Base-by-base conservation (phyloP, 192 early-diverging fungal species). In the Diversispora eburnea region DNA sequence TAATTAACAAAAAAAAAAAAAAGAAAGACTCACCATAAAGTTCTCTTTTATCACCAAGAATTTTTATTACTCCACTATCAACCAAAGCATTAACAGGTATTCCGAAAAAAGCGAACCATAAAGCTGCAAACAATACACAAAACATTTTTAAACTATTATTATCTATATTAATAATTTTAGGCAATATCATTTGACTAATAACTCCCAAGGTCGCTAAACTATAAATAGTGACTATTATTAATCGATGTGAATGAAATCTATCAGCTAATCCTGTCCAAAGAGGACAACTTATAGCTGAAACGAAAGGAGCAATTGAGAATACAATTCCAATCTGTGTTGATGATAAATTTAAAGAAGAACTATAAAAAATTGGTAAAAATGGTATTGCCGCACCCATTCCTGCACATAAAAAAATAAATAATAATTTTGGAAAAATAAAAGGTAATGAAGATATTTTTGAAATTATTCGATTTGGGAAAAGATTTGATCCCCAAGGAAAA, bases 91-190 rank as follows among this genome's bases (percentile, higher is more conserved):
- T 73, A 7, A 83, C 82, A 3, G 82, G 82, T 3, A 83, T 74
- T 8, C 82, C 82, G 67, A 83, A 83, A 48, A 83, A 83, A 12
- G 82, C 82, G 70, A 83, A 83, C 41, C 82, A 80, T 3, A 78
- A 25, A 15, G 82, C 80, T 0, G 77, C 78, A 19, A 77, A 61
- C 5, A 76, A 79, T 3, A 81, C 82, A 4, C 77, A 61, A 8
- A 55, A 52, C 3, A 83, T 46, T 2, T 76, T 75, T 13, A 81
- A 39, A 57, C n/a, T 33, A 41, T 80, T 73, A n/a, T 74, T 66
- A 17, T 70, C 41, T 20, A 46, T 25, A 20, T 73, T 61, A 3
- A 83, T 77, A 9, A 78, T 22, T 5, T 64, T 74, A 0, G 80
- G 74, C 8, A 83, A 75, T 33, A 80, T 72, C 80, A 83, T 81